phyloP scores from a whole-genome alignment of 306 rosid species.

The Cicer arietinum region DNA sequence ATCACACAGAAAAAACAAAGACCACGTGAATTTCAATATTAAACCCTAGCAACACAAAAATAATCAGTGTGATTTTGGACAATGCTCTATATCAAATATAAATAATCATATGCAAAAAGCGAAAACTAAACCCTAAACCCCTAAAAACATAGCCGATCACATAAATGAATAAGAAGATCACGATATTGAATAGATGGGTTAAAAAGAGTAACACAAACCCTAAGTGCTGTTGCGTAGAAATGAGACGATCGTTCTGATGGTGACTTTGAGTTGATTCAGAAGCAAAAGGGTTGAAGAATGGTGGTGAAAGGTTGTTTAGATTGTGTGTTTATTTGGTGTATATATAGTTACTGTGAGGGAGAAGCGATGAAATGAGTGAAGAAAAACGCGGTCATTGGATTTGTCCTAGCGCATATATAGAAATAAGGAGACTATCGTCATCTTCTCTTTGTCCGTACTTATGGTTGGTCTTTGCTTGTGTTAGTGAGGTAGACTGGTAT shows the following conservation, averaged over 20 bases:
- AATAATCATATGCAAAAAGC: not conserved
- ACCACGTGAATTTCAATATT: not conserved
- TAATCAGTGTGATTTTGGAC: not conserved
- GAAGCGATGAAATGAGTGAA: too few relatives aligned
- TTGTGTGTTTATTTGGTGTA: not conserved
- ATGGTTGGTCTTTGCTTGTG: too few relatives aligned
- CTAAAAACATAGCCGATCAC: not conserved
- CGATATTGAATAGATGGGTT: not conserved
- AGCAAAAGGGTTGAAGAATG: slow-evolving; percentile 28
- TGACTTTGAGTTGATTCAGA: not conserved
- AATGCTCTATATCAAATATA: slow-evolving; percentile 33
- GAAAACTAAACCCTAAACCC: slow-evolving; percentile 36
- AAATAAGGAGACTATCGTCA: too few relatives aligned
- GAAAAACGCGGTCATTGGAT: too few relatives aligned
- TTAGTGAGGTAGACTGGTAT: too few relatives aligned
- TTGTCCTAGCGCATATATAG: too few relatives aligned
- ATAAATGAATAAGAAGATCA: not conserved
- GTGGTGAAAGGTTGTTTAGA: not conserved
- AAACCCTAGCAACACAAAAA: slow-evolving; percentile 28
- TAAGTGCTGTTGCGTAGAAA: slow-evolving; percentile 26
- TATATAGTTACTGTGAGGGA: not conserved
- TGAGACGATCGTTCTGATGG: slow-evolving; percentile 10
- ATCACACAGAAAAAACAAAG: not conserved
- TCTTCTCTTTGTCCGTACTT: too few relatives aligned
- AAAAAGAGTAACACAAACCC: slow-evolving; percentile 2